These are phyloP conservation scores for Flueggea neowawraea DNA, from an alignment of 441 rosid genomes.

Conservation along the genomic window DNA sequence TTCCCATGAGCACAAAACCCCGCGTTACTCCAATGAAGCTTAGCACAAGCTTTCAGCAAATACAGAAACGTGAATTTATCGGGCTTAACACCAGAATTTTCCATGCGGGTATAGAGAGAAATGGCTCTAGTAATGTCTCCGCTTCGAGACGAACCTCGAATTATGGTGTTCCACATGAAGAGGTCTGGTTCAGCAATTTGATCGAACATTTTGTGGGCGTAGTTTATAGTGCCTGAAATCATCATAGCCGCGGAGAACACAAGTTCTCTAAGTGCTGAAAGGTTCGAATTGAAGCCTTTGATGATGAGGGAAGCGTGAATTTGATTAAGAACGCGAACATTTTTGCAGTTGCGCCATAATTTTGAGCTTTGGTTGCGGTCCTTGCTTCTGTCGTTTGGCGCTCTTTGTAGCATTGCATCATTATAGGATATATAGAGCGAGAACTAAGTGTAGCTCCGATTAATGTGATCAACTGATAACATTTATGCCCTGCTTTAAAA, in stretches of 20 bases:
- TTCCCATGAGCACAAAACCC: constrained; percentile 70
- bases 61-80: constrained; percentile 68
- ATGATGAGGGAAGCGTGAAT: constrained; percentile 54
- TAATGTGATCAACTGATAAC: too few relatives aligned
- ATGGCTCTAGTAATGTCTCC: constrained; percentile 36
- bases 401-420: constrained; percentile 45
- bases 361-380: constrained; percentile 44
- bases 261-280: constrained; percentile 55
- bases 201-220: constrained; percentile 70
- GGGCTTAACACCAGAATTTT: constrained; percentile 37
- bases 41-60: constrained; percentile 72
- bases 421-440: too few relatives aligned
- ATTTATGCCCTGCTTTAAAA: too few relatives aligned
- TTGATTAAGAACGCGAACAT: constrained; percentile 49
- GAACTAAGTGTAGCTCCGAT: too few relatives aligned
- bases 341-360: constrained; percentile 60
- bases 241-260: constrained; percentile 44
- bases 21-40: constrained; percentile 47
- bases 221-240: constrained; percentile 44
- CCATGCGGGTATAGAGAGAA: constrained; percentile 55
- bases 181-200: constrained; percentile 57
- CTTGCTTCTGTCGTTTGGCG: constrained; percentile 47
- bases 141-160: constrained; percentile 74
- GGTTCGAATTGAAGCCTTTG: constrained; percentile 56
- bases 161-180: constrained; percentile 65